Conservation (phyloP, 352 stramenopile species). For the Chloridella minuta region DNA sequence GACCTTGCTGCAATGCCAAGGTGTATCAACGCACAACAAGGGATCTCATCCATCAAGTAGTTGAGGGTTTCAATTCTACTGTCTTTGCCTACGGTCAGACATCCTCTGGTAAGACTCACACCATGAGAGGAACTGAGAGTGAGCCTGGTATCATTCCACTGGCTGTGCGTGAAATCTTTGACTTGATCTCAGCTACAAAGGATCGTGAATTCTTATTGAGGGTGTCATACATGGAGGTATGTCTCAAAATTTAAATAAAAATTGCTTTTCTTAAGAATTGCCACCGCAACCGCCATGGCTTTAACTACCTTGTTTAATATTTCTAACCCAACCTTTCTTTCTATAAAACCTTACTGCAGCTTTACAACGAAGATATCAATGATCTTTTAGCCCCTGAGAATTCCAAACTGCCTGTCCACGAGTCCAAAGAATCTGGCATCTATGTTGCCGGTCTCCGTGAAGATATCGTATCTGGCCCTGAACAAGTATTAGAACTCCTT, state of each 20-base stretch:
- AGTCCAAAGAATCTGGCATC: constrained; percentile 41
- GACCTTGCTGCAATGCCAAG: constrained; percentile 19
- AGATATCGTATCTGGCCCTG: constrained; percentile 50
- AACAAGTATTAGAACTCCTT: constrained; percentile 47
- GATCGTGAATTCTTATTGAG: constrained; percentile 37
- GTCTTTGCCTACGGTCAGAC: constrained; percentile 60
- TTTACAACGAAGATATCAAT: constrained; percentile 68
- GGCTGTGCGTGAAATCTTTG: constrained; percentile 33
- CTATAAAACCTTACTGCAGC: constrained; percentile 31
- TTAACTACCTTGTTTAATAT: not conserved
- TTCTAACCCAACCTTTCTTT: not conserved
- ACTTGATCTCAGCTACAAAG: constrained; percentile 13
- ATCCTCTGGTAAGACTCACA: constrained; percentile 54
- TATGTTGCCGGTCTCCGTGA: constrained; percentile 64
- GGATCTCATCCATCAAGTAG: constrained; percentile 28
- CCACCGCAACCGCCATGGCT: not conserved
- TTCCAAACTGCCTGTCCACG: constrained; percentile 42
- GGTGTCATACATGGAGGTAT: constrained; percentile 33
- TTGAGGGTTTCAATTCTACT: constrained; percentile 48
- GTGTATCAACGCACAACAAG: constrained; percentile 33
- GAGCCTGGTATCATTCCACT: constrained; percentile 37
- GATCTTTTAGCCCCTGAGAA: constrained; percentile 57
- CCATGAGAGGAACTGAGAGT: constrained; percentile 36
- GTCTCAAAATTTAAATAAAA: not conserved
- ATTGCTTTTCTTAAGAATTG: not conserved